Conservation (phyloP, 495 filamentous ascomycete genomes). For the Lepidopterella palustris region DNA sequence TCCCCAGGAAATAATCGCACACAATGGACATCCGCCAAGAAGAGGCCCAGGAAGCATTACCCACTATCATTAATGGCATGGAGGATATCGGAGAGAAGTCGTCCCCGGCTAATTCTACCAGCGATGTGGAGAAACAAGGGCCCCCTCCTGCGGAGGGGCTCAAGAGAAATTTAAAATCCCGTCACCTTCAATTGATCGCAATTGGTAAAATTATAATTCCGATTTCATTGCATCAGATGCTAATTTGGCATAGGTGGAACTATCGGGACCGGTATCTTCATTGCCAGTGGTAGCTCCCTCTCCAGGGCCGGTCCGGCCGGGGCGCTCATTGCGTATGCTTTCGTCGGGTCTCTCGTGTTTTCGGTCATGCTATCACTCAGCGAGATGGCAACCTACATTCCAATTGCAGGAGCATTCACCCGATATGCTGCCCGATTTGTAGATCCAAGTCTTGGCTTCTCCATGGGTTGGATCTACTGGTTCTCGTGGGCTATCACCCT, state of each 20-base stretch:
- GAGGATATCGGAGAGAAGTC: constrained; percentile 13
- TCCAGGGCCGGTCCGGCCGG: constrained; percentile 25
- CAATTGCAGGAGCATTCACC: constrained; percentile 41
- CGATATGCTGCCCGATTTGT: constrained; percentile 25
- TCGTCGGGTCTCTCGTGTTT: constrained; percentile 27
- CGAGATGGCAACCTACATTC: constrained; percentile 27
- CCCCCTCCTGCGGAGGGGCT: constrained; percentile 15
- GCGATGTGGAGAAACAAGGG: constrained; percentile 22
- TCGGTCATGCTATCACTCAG: constrained; percentile 24
- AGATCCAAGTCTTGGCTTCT: constrained; percentile 26
- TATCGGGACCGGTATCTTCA: constrained; percentile 27
- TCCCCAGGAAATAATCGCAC: neutral
- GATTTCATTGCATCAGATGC: neutral
- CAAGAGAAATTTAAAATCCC: constrained; percentile 43
- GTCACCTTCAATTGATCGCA: constrained; percentile 73
- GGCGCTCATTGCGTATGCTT: constrained; percentile 26
- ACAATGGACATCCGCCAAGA: neutral
- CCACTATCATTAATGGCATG: neutral
- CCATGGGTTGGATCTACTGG: constrained; percentile 30
- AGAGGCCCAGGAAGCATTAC: neutral
- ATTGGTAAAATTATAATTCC: constrained; percentile 46
- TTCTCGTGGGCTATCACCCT: constrained; percentile 27
- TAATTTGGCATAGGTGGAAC: constrained; percentile 31
- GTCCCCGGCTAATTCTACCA: constrained; percentile 3
- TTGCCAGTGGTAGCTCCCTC: constrained; percentile 35